These are phyloP conservation scores for Astraeus odoratus DNA, from an alignment of 768 basidiomycete species.

Conservation along the genomic window DNA sequence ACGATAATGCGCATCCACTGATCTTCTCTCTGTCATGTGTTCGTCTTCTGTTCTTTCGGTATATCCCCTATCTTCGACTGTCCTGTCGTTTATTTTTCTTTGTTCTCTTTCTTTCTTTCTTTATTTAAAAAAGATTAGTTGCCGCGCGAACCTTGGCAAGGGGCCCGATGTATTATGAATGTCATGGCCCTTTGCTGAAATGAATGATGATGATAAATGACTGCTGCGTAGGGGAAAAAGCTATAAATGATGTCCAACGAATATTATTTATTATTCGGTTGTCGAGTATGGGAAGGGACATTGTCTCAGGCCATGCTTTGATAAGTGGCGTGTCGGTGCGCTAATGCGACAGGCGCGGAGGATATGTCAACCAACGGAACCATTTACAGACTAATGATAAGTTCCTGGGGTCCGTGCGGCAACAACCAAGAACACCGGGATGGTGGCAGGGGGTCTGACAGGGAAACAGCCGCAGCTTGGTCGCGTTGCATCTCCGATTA, in stretches of 20 bases:
- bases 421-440: constrained; percentile 1
- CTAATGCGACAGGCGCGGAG: constrained; percentile 26
- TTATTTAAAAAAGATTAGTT: not conserved
- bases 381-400: constrained; percentile 18
- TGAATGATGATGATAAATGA: not conserved
- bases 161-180: too few species aligned
- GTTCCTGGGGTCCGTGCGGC: constrained; percentile 13
- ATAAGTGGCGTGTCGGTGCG: constrained; percentile 27
- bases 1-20: not conserved
- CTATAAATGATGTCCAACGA: not conserved
- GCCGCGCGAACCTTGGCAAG: too few species aligned
- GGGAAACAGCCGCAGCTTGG: too few species aligned
- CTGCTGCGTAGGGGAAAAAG: not conserved
- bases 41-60: too few species aligned
- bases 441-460: too few species aligned
- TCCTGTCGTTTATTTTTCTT: not conserved
- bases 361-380: constrained; percentile 11
- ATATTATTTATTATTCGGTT: constrained; percentile 5
- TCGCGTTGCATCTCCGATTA: constrained; percentile 4
- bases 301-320: constrained; percentile 19
- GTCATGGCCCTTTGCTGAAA: not conserved
- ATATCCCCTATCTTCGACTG: constrained; percentile 1
- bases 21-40: constrained; percentile 23
- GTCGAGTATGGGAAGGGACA: constrained; percentile 9
- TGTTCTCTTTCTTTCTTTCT: constrained; percentile 1